phyloP scores from a whole-genome alignment of 2,329 filamentous ascomycete species.

The Clarireedia monteithiana region DNA sequence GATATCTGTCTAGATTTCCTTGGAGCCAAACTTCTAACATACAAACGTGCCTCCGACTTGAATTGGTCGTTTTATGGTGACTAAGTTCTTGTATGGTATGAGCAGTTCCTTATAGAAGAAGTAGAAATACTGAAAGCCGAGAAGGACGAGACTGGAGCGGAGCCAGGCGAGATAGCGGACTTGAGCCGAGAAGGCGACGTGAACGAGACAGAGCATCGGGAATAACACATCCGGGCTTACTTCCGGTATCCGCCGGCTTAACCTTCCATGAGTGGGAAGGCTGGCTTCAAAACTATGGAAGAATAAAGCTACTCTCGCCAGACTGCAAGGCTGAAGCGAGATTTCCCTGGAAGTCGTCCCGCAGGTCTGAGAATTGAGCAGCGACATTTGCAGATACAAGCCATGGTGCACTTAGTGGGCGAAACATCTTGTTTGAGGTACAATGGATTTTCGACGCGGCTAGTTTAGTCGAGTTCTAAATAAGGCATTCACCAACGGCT shows the following conservation, averaged over 20 bases:
- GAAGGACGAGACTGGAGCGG: not conserved
- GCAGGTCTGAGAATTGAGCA: not conserved
- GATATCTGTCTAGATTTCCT: too few species aligned
- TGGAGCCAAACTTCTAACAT: too few species aligned
- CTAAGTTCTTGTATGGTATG: not conserved
- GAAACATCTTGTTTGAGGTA: too few species aligned
- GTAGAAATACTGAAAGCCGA: not conserved
- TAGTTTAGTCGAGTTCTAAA: too few species aligned
- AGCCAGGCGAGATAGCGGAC: not conserved
- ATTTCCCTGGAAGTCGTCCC: not conserved
- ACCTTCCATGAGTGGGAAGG: not conserved
- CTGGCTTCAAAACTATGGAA: not conserved
- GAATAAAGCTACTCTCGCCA: not conserved
- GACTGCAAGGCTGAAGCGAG: not conserved
- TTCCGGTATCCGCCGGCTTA: not conserved
- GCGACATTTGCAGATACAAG: not conserved
- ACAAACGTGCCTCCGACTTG: too few species aligned
- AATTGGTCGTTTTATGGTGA: not conserved
- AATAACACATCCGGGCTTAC: not conserved
- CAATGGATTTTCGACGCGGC: too few species aligned
- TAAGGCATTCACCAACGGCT: too few species aligned
- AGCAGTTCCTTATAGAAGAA: not conserved
- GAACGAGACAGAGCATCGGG: not conserved
- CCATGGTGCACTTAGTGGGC: too few species aligned
- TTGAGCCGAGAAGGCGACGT: not conserved